phyloP scores from a whole-genome alignment of 495 filamentous ascomycete genomes.

The Penicillium macrosclerotiorum region DNA sequence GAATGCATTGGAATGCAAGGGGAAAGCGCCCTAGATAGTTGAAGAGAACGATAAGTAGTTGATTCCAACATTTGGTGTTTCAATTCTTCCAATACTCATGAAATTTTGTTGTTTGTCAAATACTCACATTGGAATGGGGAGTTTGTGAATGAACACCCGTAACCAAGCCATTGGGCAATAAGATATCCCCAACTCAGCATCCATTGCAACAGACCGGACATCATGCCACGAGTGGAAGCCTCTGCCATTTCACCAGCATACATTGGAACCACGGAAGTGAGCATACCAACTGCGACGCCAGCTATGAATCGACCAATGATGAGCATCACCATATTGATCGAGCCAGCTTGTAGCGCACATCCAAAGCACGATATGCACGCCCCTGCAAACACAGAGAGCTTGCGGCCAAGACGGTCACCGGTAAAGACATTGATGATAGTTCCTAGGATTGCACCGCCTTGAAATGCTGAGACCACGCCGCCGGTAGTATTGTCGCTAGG shows the following conservation, averaged over 20 bases:
- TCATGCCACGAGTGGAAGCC: constrained; percentile 17
- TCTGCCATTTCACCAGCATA: constrained; percentile 31
- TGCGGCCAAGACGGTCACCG: constrained; percentile 42
- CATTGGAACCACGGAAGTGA: constrained; percentile 45
- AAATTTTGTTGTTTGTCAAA: no score
- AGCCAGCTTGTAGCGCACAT: constrained; percentile 44
- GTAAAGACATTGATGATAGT: constrained; percentile 42
- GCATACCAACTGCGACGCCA: constrained; percentile 45
- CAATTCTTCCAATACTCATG: no score
- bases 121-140: constrained; percentile 41
- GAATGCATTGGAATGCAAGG: constrained; percentile 51
- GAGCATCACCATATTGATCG: constrained; percentile 46
- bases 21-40: constrained; percentile 41
- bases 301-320: constrained; percentile 47
- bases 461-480: constrained; percentile 49
- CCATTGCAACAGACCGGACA: constrained; percentile 31
- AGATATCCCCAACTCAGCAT: constrained; percentile 46
- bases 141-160: constrained; percentile 45
- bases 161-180: constrained; percentile 47
- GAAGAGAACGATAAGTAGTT: no score
- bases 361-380: constrained; percentile 41
- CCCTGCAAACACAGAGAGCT: constrained; percentile 42
- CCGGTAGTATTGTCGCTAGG: constrained; percentile 37
- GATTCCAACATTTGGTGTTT: no score
- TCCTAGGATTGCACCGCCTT: constrained; percentile 42